Evolutionary conservation across 352 stramenopile genomes (phyloP).

Genomic region (Pythium scleroteichum): DNA sequence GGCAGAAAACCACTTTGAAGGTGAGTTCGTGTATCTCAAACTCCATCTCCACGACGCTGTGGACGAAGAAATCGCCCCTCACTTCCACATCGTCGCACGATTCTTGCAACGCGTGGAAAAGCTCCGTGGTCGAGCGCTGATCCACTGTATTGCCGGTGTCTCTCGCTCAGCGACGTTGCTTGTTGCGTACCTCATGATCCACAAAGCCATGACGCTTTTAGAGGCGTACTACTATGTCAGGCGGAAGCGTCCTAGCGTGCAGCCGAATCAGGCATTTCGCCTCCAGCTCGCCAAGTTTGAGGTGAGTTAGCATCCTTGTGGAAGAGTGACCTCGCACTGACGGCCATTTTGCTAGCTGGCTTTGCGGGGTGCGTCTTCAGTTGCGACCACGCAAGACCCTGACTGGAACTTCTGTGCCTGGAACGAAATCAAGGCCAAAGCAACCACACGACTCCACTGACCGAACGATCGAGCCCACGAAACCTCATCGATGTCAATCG

Average conservation of each 20-base stretch:
- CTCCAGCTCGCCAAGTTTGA: constrained; percentile 72
- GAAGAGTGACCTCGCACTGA: no score
- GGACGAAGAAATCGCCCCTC: constrained; percentile 52
- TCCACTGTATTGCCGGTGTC: constrained; percentile 61
- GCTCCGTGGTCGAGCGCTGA: constrained; percentile 46
- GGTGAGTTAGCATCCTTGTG: no score
- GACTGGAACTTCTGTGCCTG: constrained; percentile 77
- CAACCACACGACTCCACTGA: background rate
- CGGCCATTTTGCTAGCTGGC: constrained; percentile 32
- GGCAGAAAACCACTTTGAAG: constrained; percentile 57
- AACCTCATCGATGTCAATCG: no score
- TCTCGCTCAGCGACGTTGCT: constrained; percentile 59
- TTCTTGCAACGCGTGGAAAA: constrained; percentile 58
- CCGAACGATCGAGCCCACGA: background rate
- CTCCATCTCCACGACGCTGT: constrained; percentile 49
- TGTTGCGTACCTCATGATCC: constrained; percentile 69
- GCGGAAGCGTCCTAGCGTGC: constrained; percentile 41
- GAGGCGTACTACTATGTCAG: constrained; percentile 61
- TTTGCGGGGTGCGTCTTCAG: constrained; percentile 52
- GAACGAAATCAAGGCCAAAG: constrained; percentile 60
- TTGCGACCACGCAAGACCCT: constrained; percentile 50
- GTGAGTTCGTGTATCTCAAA: constrained; percentile 69
- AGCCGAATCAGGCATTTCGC: constrained; percentile 63
- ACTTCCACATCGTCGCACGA: constrained; percentile 53
- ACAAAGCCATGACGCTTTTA: constrained; percentile 59